Evolutionary conservation across 2,329 filamentous ascomycete species (phyloP), one percentile per base, ranked within the genome.

Genomic region (Calonectria pseudoturangicola): DNA sequence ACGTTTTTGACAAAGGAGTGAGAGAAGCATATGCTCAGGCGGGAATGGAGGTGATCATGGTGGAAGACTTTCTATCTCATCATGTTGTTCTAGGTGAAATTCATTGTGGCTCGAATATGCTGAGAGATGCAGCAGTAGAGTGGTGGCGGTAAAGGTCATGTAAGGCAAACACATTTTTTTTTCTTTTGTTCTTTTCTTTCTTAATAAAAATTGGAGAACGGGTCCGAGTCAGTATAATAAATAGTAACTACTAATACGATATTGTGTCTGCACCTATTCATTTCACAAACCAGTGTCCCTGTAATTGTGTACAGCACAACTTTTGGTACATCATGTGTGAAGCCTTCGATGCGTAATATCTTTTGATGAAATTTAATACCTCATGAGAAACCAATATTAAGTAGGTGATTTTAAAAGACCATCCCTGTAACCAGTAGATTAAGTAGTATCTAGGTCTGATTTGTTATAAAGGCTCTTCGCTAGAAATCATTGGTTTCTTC

Each of bases 61-160:
- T 81, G 1, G 76, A 82, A 18, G 75, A 77, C 48, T 81, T 72
- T 48, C 64, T 77, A 51, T 72, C 71, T 8, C 79, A 82, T 63
- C 78, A 81, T 45, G 48, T 78, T 4, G 25, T 65, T 9, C 65
- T 72, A 2, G 79, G 79, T 1, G 78, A 81, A 50, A 76, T 80
- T 47, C 77, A 81, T 30, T 80, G 77, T 15, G 76, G 76, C 2
- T 75, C 77, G 1, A 81, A 81, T 41, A 75, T 74, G 8, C 64
- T 80, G 9, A 64, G 78, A 7, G 63, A 76, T 3, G 73, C 72
- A 12, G 60, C 71, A 30, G 30, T 72, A 2, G 64, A 41, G 6
- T 79, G 77, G 76, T 79, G 76, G 78, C 21, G 41, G 10, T 60
- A n/a, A 60, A 48, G 25, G 9, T 21, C 10, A 36, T 36, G 33